A percentile compares a stretch with the other conserved stretches of the same genome.
Evolutionary conservation across 1,139 yeast genomes (phyloP).

Genomic region (Pneumocystis murina): DNA sequence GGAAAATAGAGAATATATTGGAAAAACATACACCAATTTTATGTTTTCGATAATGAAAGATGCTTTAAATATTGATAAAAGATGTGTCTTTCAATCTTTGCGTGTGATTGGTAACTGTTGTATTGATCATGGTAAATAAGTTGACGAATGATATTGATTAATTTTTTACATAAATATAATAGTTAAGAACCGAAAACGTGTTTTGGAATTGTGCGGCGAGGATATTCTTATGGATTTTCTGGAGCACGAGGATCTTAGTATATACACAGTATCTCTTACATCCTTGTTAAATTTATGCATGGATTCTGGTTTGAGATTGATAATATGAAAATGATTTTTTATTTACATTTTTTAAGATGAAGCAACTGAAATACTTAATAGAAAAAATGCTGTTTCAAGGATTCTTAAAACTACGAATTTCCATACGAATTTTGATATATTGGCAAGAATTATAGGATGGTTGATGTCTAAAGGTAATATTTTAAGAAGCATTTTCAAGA

Average conservation of each 20-base stretch:
- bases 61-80: neutral
- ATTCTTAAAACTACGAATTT: neutral
- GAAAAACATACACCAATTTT: neutral
- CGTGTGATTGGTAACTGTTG: neutral
- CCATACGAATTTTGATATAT: neutral
- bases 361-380: neutral
- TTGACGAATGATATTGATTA: neutral
- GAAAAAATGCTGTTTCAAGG: neutral
- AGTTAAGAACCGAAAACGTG: neutral
- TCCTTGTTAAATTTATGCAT: neutral
- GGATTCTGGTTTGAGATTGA: neutral
- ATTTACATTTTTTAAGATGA: neutral
- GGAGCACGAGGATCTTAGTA: neutral
- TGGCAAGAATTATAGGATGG: neutral
- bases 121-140: neutral
- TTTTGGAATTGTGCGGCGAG: neutral
- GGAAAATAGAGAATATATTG: neutral
- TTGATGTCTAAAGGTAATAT: neutral
- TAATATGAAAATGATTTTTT: neutral
- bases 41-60: neutral
- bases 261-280: neutral
- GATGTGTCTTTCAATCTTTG: neutral
- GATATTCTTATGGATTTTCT: neutral
- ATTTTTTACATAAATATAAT: neutral
- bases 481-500: neutral